Base-by-base conservation (phyloP, 2,329 filamentous ascomycete genomes). In the Fusarium sp. region DNA sequence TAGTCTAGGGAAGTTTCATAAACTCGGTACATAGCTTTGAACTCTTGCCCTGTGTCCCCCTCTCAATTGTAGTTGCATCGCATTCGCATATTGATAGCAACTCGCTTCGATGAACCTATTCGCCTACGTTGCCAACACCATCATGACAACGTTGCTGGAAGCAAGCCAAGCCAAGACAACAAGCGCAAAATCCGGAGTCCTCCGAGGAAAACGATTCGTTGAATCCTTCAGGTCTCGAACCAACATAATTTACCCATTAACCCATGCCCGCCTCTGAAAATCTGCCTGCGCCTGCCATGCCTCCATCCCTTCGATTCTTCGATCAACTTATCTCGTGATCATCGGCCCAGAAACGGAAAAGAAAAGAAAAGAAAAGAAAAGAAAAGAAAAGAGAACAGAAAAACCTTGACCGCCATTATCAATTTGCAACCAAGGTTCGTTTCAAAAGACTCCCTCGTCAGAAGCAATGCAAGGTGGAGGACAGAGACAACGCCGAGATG, bases 351-450 rank as follows among this genome's bases (percentile, higher is more conserved):
- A 31, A 31, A 31, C 10, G 13, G 57, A 60, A 28, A 22, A 36
- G 17, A 36, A 17, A 36, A 15, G 14, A 43, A 19, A 19, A 19
- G 19, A 19, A n/a, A n/a, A n/a, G 57, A 60, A 28, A 22, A 36
- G 17, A 36, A 17, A 36, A 15, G 14, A 43, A 19, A 19, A 19
- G 19, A 19, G 19, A 36, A 15, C 11, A 43, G 28, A 26, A n/a
- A 28, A 53, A 46, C 39, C 58, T 52, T 69, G 62, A 70, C 67
- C 66, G 67, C 67, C 57, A 67, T 63, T 59, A 45, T 34, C 26
- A 59, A 40, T 22, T 44, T 26, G 36, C 36, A 36, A 45, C n/a
- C 39, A 51, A 33, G 33, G 24, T 44, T 40, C 39, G 49, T 53
- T 39, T 70, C 57, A 34, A 33, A 42, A 57, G 22, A 7, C 33